phyloP scores from a whole-genome alignment of 345 rosid species.

The Aegle marmelos region DNA sequence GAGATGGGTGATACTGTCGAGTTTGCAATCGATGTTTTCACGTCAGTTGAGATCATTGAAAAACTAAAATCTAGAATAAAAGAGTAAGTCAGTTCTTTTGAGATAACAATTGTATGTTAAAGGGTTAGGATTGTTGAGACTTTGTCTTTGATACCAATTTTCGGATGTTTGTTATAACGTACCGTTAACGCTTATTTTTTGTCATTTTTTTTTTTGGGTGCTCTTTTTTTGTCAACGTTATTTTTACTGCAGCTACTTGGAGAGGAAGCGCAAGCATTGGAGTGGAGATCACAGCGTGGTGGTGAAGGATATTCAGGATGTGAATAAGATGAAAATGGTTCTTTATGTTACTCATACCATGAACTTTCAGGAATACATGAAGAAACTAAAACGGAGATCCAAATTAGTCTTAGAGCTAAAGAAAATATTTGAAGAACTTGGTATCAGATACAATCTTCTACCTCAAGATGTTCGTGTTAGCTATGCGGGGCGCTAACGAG shows the following conservation, averaged over 20 bases:
- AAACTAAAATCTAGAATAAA: slow-evolving; percentile 46
- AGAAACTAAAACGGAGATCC: slow-evolving; percentile 53
- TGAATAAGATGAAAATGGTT: slow-evolving; percentile 70
- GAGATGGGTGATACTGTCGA: slow-evolving; percentile 74
- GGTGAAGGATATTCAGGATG: slow-evolving; percentile 63
- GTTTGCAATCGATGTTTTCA: slow-evolving; percentile 57
- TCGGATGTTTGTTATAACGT: no score
- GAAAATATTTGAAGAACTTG: slow-evolving; percentile 56
- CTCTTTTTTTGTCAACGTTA: background rate
- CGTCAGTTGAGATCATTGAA: slow-evolving; percentile 55
- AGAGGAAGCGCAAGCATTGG: slow-evolving; percentile 66
- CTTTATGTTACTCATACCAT: slow-evolving; percentile 61
- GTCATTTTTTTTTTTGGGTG: background rate
- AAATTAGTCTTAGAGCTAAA: slow-evolving; percentile 57
- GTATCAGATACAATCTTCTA: slow-evolving; percentile 52
- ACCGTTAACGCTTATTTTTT: no score
- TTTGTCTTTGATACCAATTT: no score
- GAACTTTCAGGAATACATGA: slow-evolving; percentile 61
- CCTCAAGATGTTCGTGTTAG: slow-evolving; percentile 60
- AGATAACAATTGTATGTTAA: background rate
- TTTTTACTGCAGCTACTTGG: slow-evolving; percentile 49
- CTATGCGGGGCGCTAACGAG: background rate
- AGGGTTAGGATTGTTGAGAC: no score
- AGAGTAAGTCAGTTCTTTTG: slow-evolving; percentile 33
- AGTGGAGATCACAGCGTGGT: slow-evolving; percentile 42